phyloP scores from a whole-genome alignment of 2,329 filamentous ascomycete genomes.

The Dactylellina cionopaga region DNA sequence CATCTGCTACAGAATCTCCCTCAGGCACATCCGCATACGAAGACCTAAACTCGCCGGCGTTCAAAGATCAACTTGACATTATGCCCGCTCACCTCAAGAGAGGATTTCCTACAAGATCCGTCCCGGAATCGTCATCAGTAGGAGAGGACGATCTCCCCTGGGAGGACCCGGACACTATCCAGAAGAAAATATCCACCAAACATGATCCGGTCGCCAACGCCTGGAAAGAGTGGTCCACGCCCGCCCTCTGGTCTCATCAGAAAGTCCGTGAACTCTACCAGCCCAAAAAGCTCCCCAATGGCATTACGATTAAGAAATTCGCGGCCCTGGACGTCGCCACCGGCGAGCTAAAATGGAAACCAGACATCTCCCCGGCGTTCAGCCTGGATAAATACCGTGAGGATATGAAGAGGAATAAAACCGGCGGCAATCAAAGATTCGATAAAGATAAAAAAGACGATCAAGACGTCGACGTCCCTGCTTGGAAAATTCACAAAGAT shows the following conservation, averaged over 20 bases:
- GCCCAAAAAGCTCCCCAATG: background rate
- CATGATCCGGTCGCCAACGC: constrained; percentile 33
- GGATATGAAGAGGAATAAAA: background rate
- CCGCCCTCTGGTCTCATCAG: constrained; percentile 22
- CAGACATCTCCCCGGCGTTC: background rate
- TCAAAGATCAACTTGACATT: background rate
- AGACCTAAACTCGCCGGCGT: background rate
- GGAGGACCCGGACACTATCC: constrained; percentile 7
- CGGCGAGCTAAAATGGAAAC: constrained; percentile 9
- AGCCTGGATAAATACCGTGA: background rate
- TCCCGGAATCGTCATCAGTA: background rate
- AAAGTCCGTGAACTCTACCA: constrained; percentile 6
- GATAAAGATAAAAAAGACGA: constrained; percentile 23
- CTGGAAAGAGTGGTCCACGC: constrained; percentile 35
- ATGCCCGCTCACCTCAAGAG: background rate
- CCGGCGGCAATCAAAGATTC: no score
- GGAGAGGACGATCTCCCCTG: constrained; percentile 27
- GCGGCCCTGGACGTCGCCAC: background rate
- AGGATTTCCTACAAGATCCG: constrained; percentile 20
- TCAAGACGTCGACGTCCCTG: no score
- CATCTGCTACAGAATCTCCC: background rate
- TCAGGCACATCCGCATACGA: background rate
- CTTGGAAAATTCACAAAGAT: constrained; percentile 29
- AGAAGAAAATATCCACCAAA: constrained; percentile 7
- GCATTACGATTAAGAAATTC: constrained; percentile 3